Base-by-base conservation (phyloP, 1,284 basidiomycete species). In the Ustilago hordei region DNA sequence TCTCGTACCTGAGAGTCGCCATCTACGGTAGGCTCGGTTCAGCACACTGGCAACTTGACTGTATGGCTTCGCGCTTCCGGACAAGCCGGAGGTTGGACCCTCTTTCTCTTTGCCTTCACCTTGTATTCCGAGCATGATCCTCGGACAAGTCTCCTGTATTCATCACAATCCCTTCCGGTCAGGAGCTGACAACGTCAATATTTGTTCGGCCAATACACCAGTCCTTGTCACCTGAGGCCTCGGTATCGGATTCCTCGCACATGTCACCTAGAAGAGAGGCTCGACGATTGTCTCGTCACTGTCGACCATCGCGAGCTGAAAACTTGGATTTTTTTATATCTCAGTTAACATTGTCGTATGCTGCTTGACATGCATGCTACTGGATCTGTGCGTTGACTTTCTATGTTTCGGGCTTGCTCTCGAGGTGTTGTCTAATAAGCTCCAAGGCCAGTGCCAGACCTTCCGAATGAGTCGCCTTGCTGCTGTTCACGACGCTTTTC, bases 401-500 rank as follows among this genome's bases (percentile, higher is more conserved):
- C 23, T 28, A 50, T 28, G 15, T 31, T 32, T 13, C 48, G 31
- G 23, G 23, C 31, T 50, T 12, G 28, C 5, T 50, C 5, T 50
- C n/a, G 28, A 15, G 31, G 2, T 45, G 8, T 23, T 48, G 43
- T 5, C 45, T 47, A 74, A 38, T 58, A 74, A 13, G 71, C 71
- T 8, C 66, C 55, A 32, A 69, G 50, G 6, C 70, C 58, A 4
- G 50, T 55, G 2, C 39, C 38, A 8, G 45, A 7, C 13, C 48
- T 52, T 11, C 47, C 55, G 5, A 60, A 56, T 23, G 34, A 31
- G 8, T 69, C 67, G 12, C 60, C 60, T 41, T 67, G 64, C 60
- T 69, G 66, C 50, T 69, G 67, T 36, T 75, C 73, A 1, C 73
- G 56, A n/a, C 73, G 64, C 59, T 71, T 76, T 48, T 76, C 74